Conservation (phyloP, 176 grass and related monocot genomes). For the Oryza longistaminata region DNA sequence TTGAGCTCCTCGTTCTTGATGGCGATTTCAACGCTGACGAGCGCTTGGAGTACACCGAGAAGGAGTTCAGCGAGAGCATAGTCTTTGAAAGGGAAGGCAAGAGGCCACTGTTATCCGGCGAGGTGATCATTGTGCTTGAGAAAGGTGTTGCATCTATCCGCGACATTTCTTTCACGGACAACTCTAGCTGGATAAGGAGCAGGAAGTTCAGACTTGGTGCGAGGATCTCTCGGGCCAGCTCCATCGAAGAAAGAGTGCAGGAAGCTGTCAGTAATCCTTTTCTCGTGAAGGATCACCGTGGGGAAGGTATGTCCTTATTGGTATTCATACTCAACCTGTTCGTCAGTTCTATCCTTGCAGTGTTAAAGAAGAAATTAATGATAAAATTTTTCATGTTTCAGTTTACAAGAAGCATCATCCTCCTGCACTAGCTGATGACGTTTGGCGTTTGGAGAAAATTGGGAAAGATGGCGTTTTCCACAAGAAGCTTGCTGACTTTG, state of each 20-base stretch:
- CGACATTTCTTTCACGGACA: conserved; percentile 78
- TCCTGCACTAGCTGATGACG: conserved; percentile 62
- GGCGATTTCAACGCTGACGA: conserved; percentile 82
- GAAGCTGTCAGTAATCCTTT: conserved; percentile 86
- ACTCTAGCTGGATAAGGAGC: conserved; percentile 84
- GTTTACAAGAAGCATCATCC: conserved; percentile 90
- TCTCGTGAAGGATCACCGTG: conserved; percentile 92
- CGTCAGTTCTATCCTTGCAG: neutral
- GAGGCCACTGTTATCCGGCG: conserved; percentile 69
- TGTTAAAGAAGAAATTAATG: neutral
- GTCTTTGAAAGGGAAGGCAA: conserved; percentile 87
- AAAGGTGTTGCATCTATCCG: conserved; percentile 70
- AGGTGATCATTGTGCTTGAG: conserved; percentile 62
- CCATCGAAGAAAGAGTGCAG: conserved; percentile 51
- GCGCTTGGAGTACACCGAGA: conserved; percentile 69
- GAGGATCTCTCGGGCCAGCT: conserved; percentile 55
- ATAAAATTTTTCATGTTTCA: conserved; percentile 28
- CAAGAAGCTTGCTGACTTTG: conserved; percentile 71
- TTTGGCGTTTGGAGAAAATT: conserved; percentile 84
- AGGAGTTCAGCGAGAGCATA: conserved; percentile 74
- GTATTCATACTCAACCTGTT: neutral
- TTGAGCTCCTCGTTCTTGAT: conserved; percentile 85
- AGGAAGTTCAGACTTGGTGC: conserved; percentile 85
- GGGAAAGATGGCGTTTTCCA: conserved; percentile 87
- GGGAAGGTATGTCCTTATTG: conserved; percentile 61